Conservation (phyloP, 2,329 filamentous ascomycete genomes). For the Penicillium olsonii region DNA sequence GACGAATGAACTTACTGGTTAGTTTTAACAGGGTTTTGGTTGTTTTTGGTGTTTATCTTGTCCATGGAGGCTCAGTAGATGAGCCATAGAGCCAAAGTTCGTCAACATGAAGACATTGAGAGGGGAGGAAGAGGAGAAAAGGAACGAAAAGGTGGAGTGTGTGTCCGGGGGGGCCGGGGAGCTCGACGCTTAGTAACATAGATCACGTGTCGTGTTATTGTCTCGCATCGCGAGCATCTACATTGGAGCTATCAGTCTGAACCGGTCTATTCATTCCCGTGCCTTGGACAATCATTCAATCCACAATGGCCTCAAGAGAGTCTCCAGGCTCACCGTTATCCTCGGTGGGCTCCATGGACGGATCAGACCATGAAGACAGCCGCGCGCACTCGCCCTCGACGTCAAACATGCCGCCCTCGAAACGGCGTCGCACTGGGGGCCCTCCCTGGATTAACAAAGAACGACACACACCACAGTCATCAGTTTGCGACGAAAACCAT, state of each 20-base stretch:
- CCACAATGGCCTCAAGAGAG: conserved; percentile 47
- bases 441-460: conserved; percentile 40
- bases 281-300: conserved; percentile 6
- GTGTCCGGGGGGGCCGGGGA: background rate
- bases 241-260: background rate
- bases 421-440: conserved; percentile 49
- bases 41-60: background rate
- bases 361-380: conserved; percentile 54
- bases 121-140: conserved; percentile 1
- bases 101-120: background rate
- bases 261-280: conserved; percentile 1
- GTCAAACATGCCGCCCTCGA: conserved; percentile 48
- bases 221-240: conserved; percentile 8
- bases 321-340: conserved; percentile 66
- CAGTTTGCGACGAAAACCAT: conserved; percentile 40
- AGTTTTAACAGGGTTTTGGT: background rate
- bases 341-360: conserved; percentile 63
- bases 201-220: conserved; percentile 12
- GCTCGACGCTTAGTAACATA: background rate
- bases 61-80: background rate
- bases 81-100: background rate
- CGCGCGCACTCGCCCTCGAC: conserved; percentile 48
- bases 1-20: conserved; percentile 12
- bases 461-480: conserved; percentile 53
- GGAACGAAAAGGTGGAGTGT: background rate